phyloP scores from a whole-genome alignment of 2,329 filamentous ascomycete genomes.

The Parascedosporium putredinis region DNA sequence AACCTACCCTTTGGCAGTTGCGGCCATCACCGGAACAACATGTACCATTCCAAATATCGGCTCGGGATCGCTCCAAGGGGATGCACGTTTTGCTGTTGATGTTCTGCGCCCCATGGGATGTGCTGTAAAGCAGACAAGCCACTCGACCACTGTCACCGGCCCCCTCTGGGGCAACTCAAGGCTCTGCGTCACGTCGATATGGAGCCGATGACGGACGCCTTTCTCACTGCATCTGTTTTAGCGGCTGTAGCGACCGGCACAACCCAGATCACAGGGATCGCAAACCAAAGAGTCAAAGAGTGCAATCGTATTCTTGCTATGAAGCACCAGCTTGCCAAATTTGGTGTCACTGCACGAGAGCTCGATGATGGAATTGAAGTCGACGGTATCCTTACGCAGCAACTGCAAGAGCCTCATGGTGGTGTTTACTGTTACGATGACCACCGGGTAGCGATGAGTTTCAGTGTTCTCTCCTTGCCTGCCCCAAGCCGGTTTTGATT shows the following conservation, averaged over 20 bases:
- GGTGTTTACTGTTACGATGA: constrained; percentile 92
- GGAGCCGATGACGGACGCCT: constrained; percentile 99
- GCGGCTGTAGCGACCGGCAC: constrained; percentile 77
- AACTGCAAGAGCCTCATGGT: constrained; percentile 44
- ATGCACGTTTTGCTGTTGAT: constrained; percentile 86
- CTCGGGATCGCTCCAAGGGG: constrained; percentile 81
- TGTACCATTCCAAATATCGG: constrained; percentile 97
- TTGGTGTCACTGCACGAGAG: constrained; percentile 76
- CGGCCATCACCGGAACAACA: constrained; percentile 88
- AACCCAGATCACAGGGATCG: constrained; percentile 86
- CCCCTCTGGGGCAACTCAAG: constrained; percentile 65
- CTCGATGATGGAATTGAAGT: constrained; percentile 89
- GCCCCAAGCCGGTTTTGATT: constrained; percentile 63
- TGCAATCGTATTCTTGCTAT: constrained; percentile 95
- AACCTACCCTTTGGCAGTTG: constrained; percentile 88
- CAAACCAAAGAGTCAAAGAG: constrained; percentile 95
- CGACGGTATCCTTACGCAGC: constrained; percentile 37
- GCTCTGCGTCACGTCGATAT: constrained; percentile 81
- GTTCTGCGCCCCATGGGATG: constrained; percentile 92
- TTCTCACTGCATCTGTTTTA: constrained; percentile 86
- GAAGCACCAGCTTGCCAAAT: constrained; percentile 89
- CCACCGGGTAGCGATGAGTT: constrained; percentile 96
- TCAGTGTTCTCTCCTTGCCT: constrained; percentile 76
- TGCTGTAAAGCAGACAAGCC: constrained; percentile 70
- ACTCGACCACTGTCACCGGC: constrained; percentile 86